Evolutionary conservation across 1,139 yeast genomes (phyloP).

Genomic region (Hemisphaericaspora xylanilytica): DNA sequence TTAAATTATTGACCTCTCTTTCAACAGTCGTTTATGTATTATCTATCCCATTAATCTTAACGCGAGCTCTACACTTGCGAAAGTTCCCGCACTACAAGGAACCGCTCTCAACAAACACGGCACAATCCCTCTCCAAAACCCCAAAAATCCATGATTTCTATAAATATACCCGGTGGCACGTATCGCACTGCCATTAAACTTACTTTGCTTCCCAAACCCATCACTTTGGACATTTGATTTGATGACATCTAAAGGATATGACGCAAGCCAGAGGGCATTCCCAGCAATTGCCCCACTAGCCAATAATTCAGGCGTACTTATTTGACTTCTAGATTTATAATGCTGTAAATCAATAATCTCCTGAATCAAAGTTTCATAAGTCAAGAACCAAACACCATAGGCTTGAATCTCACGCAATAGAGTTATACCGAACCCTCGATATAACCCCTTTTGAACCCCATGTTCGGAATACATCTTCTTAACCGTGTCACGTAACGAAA

Average conservation of each 20-base stretch:
- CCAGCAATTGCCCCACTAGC: conserved; percentile 70
- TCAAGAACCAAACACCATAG: conserved; percentile 77
- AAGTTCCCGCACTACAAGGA: conserved; percentile 76
- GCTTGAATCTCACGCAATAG: conserved; percentile 71
- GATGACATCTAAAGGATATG: conserved; percentile 71
- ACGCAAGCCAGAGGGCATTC: conserved; percentile 66
- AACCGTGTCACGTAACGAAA: conserved; percentile 42
- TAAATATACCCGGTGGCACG: conserved; percentile 50
- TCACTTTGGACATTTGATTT: conserved; percentile 72
- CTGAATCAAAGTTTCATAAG: conserved; percentile 63
- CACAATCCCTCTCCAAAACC: conserved; percentile 70
- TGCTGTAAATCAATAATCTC: conserved; percentile 32
- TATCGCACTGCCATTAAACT: conserved; percentile 44
- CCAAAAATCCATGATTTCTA: conserved; percentile 47
- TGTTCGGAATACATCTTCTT: conserved; percentile 41
- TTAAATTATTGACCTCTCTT: too few species aligned
- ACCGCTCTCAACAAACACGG: conserved; percentile 70
- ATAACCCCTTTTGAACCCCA: conserved; percentile 53
- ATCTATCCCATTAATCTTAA: conserved; percentile 52
- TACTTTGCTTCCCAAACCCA: conserved; percentile 45
- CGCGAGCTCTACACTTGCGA: conserved; percentile 73
- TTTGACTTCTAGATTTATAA: conserved; percentile 46
- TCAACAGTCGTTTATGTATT: too few species aligned
- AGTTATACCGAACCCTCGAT: conserved; percentile 61
- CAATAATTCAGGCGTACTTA: conserved; percentile 61